Evolutionary conservation across 1,139 yeast species (phyloP).

Genomic region (Taphrina deformans): DNA sequence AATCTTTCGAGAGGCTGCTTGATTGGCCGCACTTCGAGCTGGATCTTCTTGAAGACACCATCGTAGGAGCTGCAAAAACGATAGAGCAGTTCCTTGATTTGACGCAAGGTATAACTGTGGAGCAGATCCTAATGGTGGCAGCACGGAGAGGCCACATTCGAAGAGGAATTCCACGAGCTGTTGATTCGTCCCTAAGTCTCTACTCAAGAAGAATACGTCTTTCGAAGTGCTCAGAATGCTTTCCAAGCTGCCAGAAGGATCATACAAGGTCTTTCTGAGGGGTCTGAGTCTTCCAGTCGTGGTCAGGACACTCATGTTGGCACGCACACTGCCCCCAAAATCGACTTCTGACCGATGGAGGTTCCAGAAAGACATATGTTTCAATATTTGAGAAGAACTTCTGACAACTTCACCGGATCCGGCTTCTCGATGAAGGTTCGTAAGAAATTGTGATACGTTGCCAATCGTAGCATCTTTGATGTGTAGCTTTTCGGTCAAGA

Average conservation of each 20-base stretch:
- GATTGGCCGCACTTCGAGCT: neutral
- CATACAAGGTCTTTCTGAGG: neutral
- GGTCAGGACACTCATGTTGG: neutral
- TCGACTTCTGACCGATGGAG: neutral
- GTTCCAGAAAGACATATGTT: neutral
- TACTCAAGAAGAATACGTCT: neutral
- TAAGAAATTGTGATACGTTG: neutral
- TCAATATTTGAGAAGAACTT: neutral
- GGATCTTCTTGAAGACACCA: neutral
- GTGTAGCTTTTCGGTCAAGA: neutral
- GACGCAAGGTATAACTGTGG: neutral
- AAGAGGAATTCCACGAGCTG: neutral
- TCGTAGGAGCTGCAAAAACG: neutral
- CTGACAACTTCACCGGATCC: neutral
- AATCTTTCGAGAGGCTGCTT: neutral
- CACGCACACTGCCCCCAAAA: neutral
- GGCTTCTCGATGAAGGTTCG: neutral
- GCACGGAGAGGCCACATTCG: neutral
- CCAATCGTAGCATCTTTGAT: neutral
- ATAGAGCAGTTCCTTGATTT: neutral
- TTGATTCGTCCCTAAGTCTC: neutral
- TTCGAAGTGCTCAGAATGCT: neutral
- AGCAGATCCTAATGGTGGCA: constrained; percentile 2
- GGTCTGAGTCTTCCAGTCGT: neutral
- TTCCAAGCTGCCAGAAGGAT: neutral